Base-by-base conservation (phyloP, 2,329 filamentous ascomycete genomes). In the Curvularia hawaiiensis region DNA sequence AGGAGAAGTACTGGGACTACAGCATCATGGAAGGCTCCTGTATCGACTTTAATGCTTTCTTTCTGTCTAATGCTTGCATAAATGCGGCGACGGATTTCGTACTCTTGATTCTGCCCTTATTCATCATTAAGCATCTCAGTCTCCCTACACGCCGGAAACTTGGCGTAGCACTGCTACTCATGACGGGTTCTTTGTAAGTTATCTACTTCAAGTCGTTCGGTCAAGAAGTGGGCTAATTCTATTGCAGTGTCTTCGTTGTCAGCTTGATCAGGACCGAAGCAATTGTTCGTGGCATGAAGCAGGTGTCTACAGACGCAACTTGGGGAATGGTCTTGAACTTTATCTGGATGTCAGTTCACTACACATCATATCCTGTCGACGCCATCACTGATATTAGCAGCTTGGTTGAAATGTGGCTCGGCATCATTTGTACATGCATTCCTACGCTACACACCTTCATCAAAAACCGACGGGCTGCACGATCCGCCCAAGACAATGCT, bases 121-220 rank as follows among this genome's bases (percentile, higher is more conserved):
- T 62, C 31, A 64, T 67, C 16, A 59, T 71, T 7, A 56, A 56
- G n/a, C 58, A 61, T 10, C 43, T 70, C 12, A 58, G 62, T 12
- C 61, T 70, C 6, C 60, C 58, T 2, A 11, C 38, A 9, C 45
- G 50, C 3, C 45, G 58, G 12, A 71, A 69, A 33, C 20, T 66
- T n/a, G 56, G 59, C 3, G 58, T 67, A 9, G 61, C 50, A 22
- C 16, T 59, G 16, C 50, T 65, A 4, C 53, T 65, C 16, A 62
- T 62, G 58, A 60, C 59, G 20, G 63, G 61, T 7, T 65, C 63
- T 11, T 60, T 63, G 63, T 65, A 55, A 52, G 63, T 62, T 5
- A 6, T 2, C 9, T n/a, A 22, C 4, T 12, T 16, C 3, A 10
- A 40, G 9, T 12, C 11, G 8, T 54, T 9, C 20, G 20, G 6